Evolutionary conservation across 1,284 basidiomycete species (phyloP).

Genomic region (Ustilago bromivora): DNA sequence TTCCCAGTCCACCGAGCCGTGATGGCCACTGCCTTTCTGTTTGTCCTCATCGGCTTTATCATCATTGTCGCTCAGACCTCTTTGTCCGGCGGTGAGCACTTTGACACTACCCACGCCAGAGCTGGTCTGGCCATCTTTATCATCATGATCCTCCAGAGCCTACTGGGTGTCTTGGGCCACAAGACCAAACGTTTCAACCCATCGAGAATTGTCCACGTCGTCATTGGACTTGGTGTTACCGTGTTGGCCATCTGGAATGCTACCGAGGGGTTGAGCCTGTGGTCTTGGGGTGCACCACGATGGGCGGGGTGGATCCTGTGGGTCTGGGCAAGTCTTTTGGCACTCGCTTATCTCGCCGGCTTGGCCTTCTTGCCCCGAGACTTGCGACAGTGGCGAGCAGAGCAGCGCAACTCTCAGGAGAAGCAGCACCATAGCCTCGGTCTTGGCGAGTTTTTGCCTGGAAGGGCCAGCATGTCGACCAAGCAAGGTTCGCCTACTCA

Average conservation of each 20-base stretch:
- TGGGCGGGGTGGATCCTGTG: slow-evolving; percentile 45
- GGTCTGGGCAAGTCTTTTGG: slow-evolving; percentile 48
- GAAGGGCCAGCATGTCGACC: slow-evolving; percentile 10
- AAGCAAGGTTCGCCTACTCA: slow-evolving; percentile 25
- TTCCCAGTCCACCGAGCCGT: slow-evolving; percentile 74
- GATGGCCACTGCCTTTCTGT: slow-evolving; percentile 73
- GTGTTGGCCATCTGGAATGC: slow-evolving; percentile 50
- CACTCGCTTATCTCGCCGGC: slow-evolving; percentile 47
- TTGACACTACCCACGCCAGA: slow-evolving; percentile 70
- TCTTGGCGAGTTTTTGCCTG: slow-evolving; percentile 16
- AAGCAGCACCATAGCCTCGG: slow-evolving; percentile 20
- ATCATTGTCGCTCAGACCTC: slow-evolving; percentile 73
- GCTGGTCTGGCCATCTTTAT: slow-evolving; percentile 76
- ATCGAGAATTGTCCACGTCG: slow-evolving; percentile 47
- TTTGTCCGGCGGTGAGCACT: slow-evolving; percentile 23
- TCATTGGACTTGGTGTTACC: slow-evolving; percentile 46
- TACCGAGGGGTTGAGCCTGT: slow-evolving; percentile 44
- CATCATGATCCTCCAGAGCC: slow-evolving; percentile 76
- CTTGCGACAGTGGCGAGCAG: slow-evolving; percentile 27
- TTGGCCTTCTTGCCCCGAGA: slow-evolving; percentile 48
- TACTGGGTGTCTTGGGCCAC: slow-evolving; percentile 76
- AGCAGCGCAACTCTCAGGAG: slow-evolving; percentile 1
- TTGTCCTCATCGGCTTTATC: slow-evolving; percentile 73
- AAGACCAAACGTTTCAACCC: slow-evolving; percentile 44
- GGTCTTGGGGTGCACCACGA: slow-evolving; percentile 45